A percentile compares a stretch with the other conserved stretches of the same genome.
phyloP scores from a whole-genome alignment of 2,329 filamentous ascomycete species.

The Dothistroma septosporum region DNA sequence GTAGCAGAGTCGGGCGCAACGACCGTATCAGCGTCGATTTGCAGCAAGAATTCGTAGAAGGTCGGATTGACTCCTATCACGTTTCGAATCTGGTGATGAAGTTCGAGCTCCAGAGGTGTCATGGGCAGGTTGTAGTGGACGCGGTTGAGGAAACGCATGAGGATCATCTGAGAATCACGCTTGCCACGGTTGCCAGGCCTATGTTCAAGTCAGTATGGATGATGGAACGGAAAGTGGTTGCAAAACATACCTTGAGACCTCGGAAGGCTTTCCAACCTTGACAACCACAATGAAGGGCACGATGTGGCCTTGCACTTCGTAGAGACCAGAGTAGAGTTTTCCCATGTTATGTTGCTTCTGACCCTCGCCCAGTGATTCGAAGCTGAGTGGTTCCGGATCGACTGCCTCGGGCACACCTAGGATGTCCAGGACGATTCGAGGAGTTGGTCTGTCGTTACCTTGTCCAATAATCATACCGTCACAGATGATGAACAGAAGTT shows the following conservation, averaged over 20 bases:
- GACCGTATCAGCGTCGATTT: constrained; percentile 96
- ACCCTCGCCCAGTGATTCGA: constrained; percentile 92
- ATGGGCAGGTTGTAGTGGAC: constrained; percentile 96
- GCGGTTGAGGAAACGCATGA: constrained; percentile 98
- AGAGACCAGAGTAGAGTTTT: constrained; percentile 95
- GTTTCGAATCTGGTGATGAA: constrained; percentile 98
- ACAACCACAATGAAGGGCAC: constrained; percentile 96
- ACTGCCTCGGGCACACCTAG: constrained; percentile 89
- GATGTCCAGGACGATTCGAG: constrained; percentile 94
- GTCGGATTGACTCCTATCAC: constrained; percentile 98
- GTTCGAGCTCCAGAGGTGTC: constrained; percentile 94
- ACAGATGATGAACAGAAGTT: constrained; percentile 85
- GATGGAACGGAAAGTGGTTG: background rate
- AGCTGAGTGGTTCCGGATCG: constrained; percentile 92
- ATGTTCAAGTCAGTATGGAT: constrained; percentile 17
- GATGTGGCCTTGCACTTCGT: constrained; percentile 96
- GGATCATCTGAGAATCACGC: constrained; percentile 96
- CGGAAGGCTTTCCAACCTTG: constrained; percentile 85
- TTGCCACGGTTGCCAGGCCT: constrained; percentile 93
- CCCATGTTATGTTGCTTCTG: constrained; percentile 99
- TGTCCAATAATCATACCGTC: constrained; percentile 99
- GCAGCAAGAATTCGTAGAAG: constrained; percentile 94
- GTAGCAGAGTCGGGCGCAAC: constrained; percentile 85
- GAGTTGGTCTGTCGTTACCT: constrained; percentile 93
- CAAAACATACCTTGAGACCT: constrained; percentile 51